Percentiles rank a stretch among this genome's conserved stretches.
Evolutionary conservation across 106 monocot species (phyloP).

Genomic region (Vanilla planifolia): DNA sequence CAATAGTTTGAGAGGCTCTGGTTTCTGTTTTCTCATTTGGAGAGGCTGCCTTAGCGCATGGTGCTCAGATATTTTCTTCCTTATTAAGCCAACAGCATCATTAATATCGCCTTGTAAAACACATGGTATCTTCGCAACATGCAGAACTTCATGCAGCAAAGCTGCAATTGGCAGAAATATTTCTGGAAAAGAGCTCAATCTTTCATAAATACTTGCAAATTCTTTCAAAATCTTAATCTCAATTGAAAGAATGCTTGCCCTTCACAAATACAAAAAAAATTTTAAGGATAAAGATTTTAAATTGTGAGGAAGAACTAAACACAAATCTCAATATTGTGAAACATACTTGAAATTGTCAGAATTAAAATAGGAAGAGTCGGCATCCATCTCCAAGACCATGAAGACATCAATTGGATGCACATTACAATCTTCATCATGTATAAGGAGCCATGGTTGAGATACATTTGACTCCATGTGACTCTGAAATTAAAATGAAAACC

Average conservation of each 20-base stretch:
- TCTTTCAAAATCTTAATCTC: conserved; percentile 56
- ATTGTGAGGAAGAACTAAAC: neutral
- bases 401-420: conserved; percentile 50
- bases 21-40: conserved; percentile 83
- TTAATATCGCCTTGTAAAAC: conserved; percentile 39
- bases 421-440: conserved; percentile 29
- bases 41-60: conserved; percentile 60
- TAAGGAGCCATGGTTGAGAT: conserved; percentile 61
- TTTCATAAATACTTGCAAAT: conserved; percentile 55
- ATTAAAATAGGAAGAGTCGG: conserved; percentile 49
- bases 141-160: conserved; percentile 43
- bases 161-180: conserved; percentile 64
- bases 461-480: conserved; percentile 44
- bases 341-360: conserved; percentile 83
- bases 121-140: conserved; percentile 32
- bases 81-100: conserved; percentile 52
- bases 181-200: conserved; percentile 73
- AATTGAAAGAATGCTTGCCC: conserved; percentile 61
- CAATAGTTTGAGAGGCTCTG: conserved; percentile 66
- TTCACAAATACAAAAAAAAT: conserved; percentile 15
- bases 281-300: no score
- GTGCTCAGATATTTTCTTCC: conserved; percentile 42
- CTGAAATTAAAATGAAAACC: conserved; percentile 21
- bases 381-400: conserved; percentile 40
- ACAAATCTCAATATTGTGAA: no score